Evolutionary conservation across 176 grass and related monocot species (phyloP), one percentile per base, ranked within the genome.

Genomic region (Microstegium vimineum): DNA sequence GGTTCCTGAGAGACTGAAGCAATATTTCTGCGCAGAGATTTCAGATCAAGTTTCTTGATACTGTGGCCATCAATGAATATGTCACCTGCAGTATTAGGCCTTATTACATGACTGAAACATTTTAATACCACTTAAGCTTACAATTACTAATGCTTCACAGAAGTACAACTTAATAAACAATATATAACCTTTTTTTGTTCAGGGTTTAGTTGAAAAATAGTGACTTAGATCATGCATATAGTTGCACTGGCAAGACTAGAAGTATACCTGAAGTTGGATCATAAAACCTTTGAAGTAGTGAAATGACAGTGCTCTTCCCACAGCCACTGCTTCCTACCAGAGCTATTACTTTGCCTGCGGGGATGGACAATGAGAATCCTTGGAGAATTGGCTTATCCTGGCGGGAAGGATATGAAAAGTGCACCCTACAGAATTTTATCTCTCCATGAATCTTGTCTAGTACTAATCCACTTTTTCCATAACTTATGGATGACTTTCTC

Each of bases 301-400:
- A 87, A 54, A 94, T 90, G 27, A 82, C 75, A 14, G 86, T 94
- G 37, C 82, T 88, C 79, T 94, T 94, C 32, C 92, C 86, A 37
- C 78, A 90, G 16, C 86, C 88, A 49, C 86, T 94, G 80, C 81
- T 76, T 15, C 92, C 86, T 4, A 94, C 88, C 4, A 90, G 83
- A 38, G 88, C 86, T 5, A 94, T 52, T 12, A 79, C 82, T 49
- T 75, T 71, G 59, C 92, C 83, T 30, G 85, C 83, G 0, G 52
- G 46, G 10, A 94, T 73, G 31, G 43, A 20, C 31, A 90, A 73
- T 16, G 76, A 90, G 71, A 90, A 94, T 45, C 78, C 68, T 41
- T 42, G 52, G 28, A 94, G 79, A 65, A 90, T 59, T 6, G 66
- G 66, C 20, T 81, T 90, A 15, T 86, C 86, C 3, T 47, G 54